These are phyloP conservation scores for Macrocybe gigantea DNA, from an alignment of 768 basidiomycete species.

Conservation along the genomic window DNA sequence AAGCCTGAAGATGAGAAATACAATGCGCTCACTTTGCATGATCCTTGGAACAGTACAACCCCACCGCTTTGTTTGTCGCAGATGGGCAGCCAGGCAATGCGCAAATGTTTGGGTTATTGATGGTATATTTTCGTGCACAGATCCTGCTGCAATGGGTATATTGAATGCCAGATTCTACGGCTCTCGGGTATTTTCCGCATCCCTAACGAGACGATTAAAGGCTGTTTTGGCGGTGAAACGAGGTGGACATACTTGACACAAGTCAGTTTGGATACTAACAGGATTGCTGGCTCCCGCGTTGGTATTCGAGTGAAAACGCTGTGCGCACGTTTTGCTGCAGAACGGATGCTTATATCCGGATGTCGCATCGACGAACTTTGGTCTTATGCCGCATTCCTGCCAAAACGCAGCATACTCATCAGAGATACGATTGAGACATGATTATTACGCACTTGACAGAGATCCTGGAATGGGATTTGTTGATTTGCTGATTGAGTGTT, in stretches of 20 bases:
- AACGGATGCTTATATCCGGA: conserved; percentile 10
- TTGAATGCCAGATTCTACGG: conserved; percentile 1
- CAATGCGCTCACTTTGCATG: not conserved
- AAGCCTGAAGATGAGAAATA: not conserved
- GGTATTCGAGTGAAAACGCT: conserved; percentile 1
- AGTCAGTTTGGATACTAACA: not conserved
- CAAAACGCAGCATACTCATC: not conserved
- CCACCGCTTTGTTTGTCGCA: conserved; percentile 4
- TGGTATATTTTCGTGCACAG: conserved; percentile 6
- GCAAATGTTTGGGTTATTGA: not conserved
- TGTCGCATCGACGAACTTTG: conserved; percentile 1
- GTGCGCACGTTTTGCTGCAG: conserved; percentile 11
- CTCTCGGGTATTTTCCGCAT: conserved; percentile 9
- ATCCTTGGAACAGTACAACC: conserved; percentile 7
- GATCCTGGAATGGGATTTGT: not conserved
- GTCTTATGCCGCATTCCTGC: conserved; percentile 8
- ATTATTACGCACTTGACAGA: not conserved
- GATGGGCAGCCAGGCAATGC: conserved; percentile 3
- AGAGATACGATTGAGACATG: not conserved
- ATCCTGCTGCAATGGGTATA: conserved; percentile 11
- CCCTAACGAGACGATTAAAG: conserved; percentile 3
- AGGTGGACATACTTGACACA: conserved; percentile 2
- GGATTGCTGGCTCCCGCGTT: not conserved
- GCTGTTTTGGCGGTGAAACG: not conserved
- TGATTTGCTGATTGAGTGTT: not conserved